Evolutionary conservation across 2,329 filamentous ascomycete genomes (phyloP).

Genomic region (Tolypocladium sp.): DNA sequence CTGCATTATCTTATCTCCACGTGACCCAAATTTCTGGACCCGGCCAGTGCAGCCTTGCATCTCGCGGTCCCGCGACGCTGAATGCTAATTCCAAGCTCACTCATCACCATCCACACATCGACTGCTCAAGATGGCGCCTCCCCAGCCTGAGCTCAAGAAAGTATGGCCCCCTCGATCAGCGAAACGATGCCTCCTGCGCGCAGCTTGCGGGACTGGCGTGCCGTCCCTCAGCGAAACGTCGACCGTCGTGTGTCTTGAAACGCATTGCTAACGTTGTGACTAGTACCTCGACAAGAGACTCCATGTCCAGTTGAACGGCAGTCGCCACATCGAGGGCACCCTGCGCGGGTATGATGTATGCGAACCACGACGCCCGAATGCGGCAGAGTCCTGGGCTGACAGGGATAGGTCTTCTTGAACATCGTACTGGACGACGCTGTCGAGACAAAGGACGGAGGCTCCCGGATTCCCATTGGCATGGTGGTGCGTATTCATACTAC

Average conservation of each 20-base stretch:
- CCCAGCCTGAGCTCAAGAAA: constrained; percentile 98
- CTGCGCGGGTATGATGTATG: constrained; percentile 92
- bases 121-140: constrained; percentile 77
- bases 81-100: neutral
- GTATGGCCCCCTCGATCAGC: constrained; percentile 32
- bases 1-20: constrained; percentile 38
- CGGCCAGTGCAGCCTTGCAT: constrained; percentile 13
- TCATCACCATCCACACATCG: constrained; percentile 5
- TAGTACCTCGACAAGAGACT: constrained; percentile 99
- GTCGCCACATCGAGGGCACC: constrained; percentile 91
- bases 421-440: constrained; percentile 95
- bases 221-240: neutral
- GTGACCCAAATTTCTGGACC: constrained; percentile 26
- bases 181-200: neutral
- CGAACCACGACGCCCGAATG: neutral
- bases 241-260: too few relatives aligned
- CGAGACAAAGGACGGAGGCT: constrained; percentile 85
- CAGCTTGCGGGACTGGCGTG: neutral
- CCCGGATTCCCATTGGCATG: constrained; percentile 87
- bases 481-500: constrained; percentile 52
- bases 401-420: constrained; percentile 81
- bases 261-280: constrained; percentile 14
- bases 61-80: constrained; percentile 14
- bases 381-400: neutral
- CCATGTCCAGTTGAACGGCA: constrained; percentile 95